phyloP scores from a whole-genome alignment of 805 yeast genomes.

The Suhomyces vadensis region DNA sequence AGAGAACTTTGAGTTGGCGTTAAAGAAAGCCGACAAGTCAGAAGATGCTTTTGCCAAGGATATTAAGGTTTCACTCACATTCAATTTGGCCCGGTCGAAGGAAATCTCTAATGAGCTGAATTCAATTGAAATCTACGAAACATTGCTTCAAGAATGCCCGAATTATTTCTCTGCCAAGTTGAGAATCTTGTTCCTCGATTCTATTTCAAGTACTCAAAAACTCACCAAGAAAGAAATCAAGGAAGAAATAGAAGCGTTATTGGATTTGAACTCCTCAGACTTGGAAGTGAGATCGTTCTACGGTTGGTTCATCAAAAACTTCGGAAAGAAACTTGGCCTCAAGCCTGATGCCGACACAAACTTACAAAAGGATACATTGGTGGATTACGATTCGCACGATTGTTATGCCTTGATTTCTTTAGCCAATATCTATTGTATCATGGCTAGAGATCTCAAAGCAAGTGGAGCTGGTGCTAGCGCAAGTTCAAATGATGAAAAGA shows the following conservation, averaged over 20 bases:
- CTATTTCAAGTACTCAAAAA: conserved; percentile 39
- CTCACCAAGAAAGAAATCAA: conserved; percentile 47
- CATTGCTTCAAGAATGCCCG: conserved; percentile 62
- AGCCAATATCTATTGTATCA: conserved; percentile 80
- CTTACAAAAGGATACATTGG: conserved; percentile 83
- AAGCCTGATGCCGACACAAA: conserved; percentile 63
- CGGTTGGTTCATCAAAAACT: conserved; percentile 80
- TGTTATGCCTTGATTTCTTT: conserved; percentile 83
- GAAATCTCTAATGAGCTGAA: conserved; percentile 47
- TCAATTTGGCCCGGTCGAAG: conserved; percentile 74
- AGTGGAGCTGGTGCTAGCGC: conserved; percentile 8
- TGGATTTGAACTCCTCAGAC: conserved; percentile 56
- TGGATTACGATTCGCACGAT: conserved; percentile 83
- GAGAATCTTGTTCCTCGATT: conserved; percentile 64
- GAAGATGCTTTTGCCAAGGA: conserved; percentile 29
- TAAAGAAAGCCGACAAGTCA: conserved; percentile 33
- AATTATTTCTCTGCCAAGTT: conserved; percentile 73
- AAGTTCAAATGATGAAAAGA: conserved; percentile 50
- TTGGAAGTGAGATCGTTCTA: conserved; percentile 87
- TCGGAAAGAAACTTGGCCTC: conserved; percentile 51
- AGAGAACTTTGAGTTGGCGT: conserved; percentile 53
- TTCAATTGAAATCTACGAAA: conserved; percentile 50
- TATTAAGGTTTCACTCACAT: conserved; percentile 39
- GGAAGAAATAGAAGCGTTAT: conserved; percentile 53
- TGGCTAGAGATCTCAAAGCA: conserved; percentile 73